Base-by-base conservation (phyloP, 352 stramenopile species). In the Pythium monospermum region DNA sequence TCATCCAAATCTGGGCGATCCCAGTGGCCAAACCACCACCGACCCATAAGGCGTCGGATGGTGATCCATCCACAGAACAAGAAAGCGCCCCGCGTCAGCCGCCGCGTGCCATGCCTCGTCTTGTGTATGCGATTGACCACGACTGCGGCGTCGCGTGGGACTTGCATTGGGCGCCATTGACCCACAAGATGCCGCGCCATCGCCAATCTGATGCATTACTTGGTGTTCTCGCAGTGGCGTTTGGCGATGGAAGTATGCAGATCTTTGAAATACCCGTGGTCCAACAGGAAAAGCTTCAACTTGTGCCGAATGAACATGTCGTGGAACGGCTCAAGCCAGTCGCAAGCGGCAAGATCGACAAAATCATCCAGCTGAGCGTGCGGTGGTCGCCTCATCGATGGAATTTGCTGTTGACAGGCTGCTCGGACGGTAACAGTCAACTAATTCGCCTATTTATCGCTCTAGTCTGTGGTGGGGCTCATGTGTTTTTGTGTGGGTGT, bases 1-100 rank as follows among this genome's bases (percentile, higher is more conserved):
- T 92, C 28, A 68, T 92, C 18, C 81, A 92, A 62, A 86, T 92
- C 47, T 92, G 81, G 81, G 78, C 76, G 2, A 53, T 92, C 10
- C 80, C 80, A 4, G 68, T 83, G 37, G 30, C 30, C 6, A 64
- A 50, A 8, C 39, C 59, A 53, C n/a, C 27, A 16, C 23, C 27
- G 35, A 37, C 22, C 45, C 27, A 30, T 31, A 23, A 32, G n/a
- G 16, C 28, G 31, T 25, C 46, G 38, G 43, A 22, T 0, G 31
- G 36, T 26, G 45, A 40, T 19, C 8, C 13, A 52, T n/a, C 10
- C 6, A 4, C 28, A 26, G 39, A 46, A 1, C 19, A 22, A 7
- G 36, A 53, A 11, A 25, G 12, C 27, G 12, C 46, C 37, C n/a
- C n/a, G n/a, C n/a, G n/a, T n/a, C 28, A 22, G 5, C 3, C 28